phyloP scores from a whole-genome alignment of 805 yeast species.

The Metschnikowia lachancei region DNA sequence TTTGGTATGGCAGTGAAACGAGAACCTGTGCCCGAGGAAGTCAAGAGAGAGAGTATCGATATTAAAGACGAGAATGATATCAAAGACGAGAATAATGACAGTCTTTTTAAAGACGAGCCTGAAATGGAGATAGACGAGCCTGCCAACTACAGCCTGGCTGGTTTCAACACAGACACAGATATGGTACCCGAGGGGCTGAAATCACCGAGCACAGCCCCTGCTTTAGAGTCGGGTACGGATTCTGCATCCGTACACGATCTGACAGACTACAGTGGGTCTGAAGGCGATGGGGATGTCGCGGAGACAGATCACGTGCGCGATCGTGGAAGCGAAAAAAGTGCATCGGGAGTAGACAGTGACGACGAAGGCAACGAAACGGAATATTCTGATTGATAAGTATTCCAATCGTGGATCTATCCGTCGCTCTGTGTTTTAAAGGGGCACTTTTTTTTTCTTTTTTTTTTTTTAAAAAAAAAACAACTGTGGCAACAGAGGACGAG shows the following conservation, averaged over 20 bases:
- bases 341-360: background rate
- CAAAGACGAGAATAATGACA: background rate
- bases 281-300: constrained; percentile 8
- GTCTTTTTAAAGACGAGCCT: background rate
- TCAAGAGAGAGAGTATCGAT: constrained; percentile 2
- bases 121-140: background rate
- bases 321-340: background rate
- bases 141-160: background rate
- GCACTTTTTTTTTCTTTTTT: too few species aligned
- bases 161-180: background rate
- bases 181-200: background rate
- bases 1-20: background rate
- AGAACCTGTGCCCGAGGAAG: background rate
- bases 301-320: constrained; percentile 9
- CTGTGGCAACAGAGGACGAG: background rate
- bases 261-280: constrained; percentile 6
- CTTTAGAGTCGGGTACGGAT: too few species aligned
- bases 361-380: constrained; percentile 16
- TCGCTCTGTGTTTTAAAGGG: too few species aligned
- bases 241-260: background rate
- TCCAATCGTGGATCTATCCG: background rate
- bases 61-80: background rate
- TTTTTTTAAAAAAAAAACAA: too few species aligned
- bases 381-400: constrained; percentile 11
- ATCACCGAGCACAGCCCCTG: background rate